These are phyloP conservation scores for Neurospora intermedia DNA, from an alignment of 495 filamentous ascomycete species.

Conservation along the genomic window DNA sequence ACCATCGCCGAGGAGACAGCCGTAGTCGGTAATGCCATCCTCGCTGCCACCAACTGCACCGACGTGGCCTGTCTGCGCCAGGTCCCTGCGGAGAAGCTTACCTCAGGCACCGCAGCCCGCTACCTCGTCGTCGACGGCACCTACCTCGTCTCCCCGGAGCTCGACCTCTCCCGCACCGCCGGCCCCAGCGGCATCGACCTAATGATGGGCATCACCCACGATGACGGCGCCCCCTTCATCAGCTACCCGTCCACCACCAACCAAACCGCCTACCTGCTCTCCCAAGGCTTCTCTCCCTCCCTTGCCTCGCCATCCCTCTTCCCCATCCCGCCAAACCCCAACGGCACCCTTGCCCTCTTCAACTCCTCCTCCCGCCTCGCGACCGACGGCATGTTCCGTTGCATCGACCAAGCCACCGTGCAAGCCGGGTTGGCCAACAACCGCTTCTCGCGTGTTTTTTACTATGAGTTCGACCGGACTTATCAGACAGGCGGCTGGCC, in stretches of 20 bases:
- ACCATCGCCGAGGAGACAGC: slow-evolving; percentile 33
- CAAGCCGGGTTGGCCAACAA: slow-evolving; percentile 20
- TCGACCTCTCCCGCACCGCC: slow-evolving; percentile 18
- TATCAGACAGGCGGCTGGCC: slow-evolving; percentile 43
- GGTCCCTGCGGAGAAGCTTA: slow-evolving; percentile 24
- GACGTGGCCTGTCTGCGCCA: slow-evolving; percentile 36
- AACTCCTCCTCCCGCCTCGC: slow-evolving; percentile 31
- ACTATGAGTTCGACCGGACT: slow-evolving; percentile 42
- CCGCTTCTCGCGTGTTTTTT: slow-evolving; percentile 27
- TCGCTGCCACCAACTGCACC: slow-evolving; percentile 32
- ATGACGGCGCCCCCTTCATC: slow-evolving; percentile 41
- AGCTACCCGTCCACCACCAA: slow-evolving; percentile 27
- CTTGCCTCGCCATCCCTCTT: slow-evolving; percentile 17
- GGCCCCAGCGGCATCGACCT: slow-evolving; percentile 22
- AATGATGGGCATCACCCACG: slow-evolving; percentile 37
- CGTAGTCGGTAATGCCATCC: slow-evolving; percentile 28
- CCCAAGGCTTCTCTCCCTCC: slow-evolving; percentile 24
- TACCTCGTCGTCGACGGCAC: slow-evolving; percentile 39
- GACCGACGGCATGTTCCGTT: slow-evolving; percentile 42
- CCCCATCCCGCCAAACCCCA: slow-evolving; percentile 23
- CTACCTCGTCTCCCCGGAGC: slow-evolving; percentile 26
- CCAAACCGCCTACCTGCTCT: slow-evolving; percentile 25
- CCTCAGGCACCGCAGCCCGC: slow-evolving; percentile 18
- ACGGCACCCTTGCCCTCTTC: slow-evolving; percentile 35
- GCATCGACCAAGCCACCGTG: slow-evolving; percentile 38